Base-by-base conservation (phyloP, 768 basidiomycete genomes). In the Boletus rufocinnamomeus region DNA sequence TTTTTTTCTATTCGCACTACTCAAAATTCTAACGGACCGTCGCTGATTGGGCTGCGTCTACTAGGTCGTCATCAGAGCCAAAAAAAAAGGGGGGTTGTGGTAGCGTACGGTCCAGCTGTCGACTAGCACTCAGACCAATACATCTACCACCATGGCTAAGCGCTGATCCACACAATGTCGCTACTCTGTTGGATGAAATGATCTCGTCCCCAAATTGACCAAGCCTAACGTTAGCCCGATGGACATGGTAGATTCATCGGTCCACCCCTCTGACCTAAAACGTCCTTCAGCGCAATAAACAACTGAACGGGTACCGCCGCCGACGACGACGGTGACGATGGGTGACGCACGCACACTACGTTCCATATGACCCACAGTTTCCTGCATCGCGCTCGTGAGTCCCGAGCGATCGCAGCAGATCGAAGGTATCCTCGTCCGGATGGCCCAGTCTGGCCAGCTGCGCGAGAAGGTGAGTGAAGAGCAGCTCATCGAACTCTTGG, bases 301-400 rank as follows among this genome's bases (percentile, higher is more conserved):
- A 8, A 32, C 16, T 11, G 11, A 35, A 49, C 41, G 38, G 45
- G 27, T 10, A 23, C 4, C 21, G n/a, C n/a, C n/a, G n/a, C n/a
- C n/a, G n/a, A n/a, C n/a, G n/a, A n/a, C n/a, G 34, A 25, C 23
- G 28, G n/a, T 16, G 23, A 38, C 13, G 13, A 52, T 1, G 51
- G 52, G 21, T 30, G n/a, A 23, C 21, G n/a, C 10, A 10, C 8
- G 32, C 40, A 17, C 32, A 30, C 50, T 21, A 17, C 17, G 44
- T 3, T 35, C 14, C 32, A 48, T 14, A 40, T 46, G 27, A 28
- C 50, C n/a, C 30, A 7, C 67, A 96, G 93, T 95, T 56, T 87
- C 91, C 11, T 86, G 95, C 50, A 95, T 96, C 62, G 83, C 87
- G 5, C 84, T 96, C 30, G 94, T 95, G 64, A 89, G 90, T 63